These are phyloP conservation scores for Paramecium caudatum DNA, from an alignment of 73 alveolate genomes.

Conservation along the genomic window DNA sequence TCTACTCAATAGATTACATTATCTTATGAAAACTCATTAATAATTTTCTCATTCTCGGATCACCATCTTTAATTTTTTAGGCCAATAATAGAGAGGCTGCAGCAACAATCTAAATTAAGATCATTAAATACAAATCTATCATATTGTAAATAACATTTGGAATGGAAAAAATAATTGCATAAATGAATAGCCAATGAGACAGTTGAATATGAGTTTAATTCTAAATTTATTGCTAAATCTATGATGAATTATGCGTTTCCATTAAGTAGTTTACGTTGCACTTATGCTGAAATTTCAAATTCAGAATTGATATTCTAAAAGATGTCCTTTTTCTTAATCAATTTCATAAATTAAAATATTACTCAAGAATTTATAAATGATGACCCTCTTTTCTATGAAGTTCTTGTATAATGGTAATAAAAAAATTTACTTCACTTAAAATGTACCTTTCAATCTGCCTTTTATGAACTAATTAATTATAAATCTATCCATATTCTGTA, in stretches of 20 bases:
- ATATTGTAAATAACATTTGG: constrained; percentile 52
- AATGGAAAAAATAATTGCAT: constrained; percentile 61
- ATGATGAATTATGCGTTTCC: constrained; percentile 67
- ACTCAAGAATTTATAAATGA: constrained; percentile 17
- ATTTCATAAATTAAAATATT: constrained; percentile 18
- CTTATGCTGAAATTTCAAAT: constrained; percentile 51
- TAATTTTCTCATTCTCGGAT: constrained; percentile 66
- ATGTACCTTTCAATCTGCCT: no score
- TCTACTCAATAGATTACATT: constrained; percentile 40
- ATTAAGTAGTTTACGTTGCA: constrained; percentile 25
- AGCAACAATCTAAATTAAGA: constrained; percentile 40
- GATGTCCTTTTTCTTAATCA: constrained; percentile 47
- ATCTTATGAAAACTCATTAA: constrained; percentile 32
- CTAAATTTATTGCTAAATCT: constrained; percentile 47
- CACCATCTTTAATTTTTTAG: constrained; percentile 67
- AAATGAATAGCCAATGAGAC: constrained; percentile 52
- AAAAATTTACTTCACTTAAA: no score
- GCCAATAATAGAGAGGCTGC: constrained; percentile 65
- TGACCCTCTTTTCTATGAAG: neutral
- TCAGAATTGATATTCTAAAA: constrained; percentile 51
- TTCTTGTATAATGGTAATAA: no score
- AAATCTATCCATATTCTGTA: no score
- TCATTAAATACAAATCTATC: constrained; percentile 49
- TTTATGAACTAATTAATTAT: no score
- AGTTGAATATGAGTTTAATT: constrained; percentile 58